These are phyloP conservation scores for Pleurotus cornucopiae DNA, from an alignment of 768 basidiomycete species.

Conservation along the genomic window DNA sequence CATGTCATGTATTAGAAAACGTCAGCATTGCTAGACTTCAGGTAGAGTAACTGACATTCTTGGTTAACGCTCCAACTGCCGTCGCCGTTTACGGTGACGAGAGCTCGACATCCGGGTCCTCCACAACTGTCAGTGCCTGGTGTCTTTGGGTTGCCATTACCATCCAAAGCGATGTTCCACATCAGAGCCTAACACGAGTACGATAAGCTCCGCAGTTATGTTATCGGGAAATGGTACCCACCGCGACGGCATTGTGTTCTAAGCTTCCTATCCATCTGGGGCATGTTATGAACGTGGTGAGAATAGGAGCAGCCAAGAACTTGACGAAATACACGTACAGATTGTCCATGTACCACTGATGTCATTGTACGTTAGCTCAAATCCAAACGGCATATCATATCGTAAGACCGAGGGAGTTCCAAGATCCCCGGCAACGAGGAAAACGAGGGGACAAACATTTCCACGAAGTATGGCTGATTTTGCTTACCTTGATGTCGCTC, in stretches of 20 bases:
- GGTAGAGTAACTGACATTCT: conserved; percentile 46
- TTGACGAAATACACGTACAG: neutral
- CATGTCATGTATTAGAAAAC: neutral
- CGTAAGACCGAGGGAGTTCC: neutral
- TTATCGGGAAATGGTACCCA: neutral
- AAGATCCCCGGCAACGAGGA: neutral
- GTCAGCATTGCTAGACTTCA: neutral
- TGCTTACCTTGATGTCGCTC: conserved; percentile 66
- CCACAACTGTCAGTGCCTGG: conserved; percentile 63
- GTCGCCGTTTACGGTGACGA: conserved; percentile 62
- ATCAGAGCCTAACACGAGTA: conserved; percentile 46
- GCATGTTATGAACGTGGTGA: neutral
- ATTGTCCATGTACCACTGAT: conserved; percentile 9
- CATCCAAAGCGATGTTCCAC: conserved; percentile 74
- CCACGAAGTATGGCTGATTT: neutral
- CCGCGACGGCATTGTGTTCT: conserved; percentile 27
- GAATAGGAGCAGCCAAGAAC: neutral
- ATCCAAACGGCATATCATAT: too few species aligned
- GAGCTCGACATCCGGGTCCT: conserved; percentile 56
- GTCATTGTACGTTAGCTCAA: neutral
- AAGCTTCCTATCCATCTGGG: conserved; percentile 25
- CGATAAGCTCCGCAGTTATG: neutral
- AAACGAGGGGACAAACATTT: neutral
- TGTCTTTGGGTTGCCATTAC: conserved; percentile 57
- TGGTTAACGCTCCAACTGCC: conserved; percentile 66